phyloP scores from a whole-genome alignment of 2,329 filamentous ascomycete species.

The Cercospora citrullina region DNA sequence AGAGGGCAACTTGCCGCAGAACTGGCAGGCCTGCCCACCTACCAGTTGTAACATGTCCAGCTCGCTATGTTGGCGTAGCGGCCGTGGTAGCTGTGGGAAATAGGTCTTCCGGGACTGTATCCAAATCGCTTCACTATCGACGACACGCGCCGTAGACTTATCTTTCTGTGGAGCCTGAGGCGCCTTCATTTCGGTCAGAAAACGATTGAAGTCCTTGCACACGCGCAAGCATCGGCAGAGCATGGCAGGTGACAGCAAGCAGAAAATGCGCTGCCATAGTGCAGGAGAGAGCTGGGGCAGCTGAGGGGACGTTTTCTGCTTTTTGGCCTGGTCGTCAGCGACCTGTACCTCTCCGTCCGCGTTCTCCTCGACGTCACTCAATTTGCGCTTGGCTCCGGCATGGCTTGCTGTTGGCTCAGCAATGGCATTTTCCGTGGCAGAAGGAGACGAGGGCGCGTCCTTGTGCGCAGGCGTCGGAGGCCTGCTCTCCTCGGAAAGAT shows the following conservation, averaged over 20 bases:
- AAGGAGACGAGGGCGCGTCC: not conserved
- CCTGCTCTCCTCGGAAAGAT: slow-evolving; percentile 32
- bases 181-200: slow-evolving; percentile 31
- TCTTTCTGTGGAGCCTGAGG: slow-evolving; percentile 15
- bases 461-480: slow-evolving; percentile 23
- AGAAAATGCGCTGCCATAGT: slow-evolving; percentile 40
- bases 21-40: slow-evolving; percentile 64
- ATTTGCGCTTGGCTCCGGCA: slow-evolving; percentile 36
- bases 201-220: slow-evolving; percentile 33
- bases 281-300: slow-evolving; percentile 25
- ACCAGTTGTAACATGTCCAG: slow-evolving; percentile 74
- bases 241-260: slow-evolving; percentile 36
- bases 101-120: slow-evolving; percentile 65
- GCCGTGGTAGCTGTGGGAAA: slow-evolving; percentile 67
- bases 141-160: slow-evolving; percentile 32
- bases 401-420: slow-evolving; percentile 8
- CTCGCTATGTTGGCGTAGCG: slow-evolving; percentile 65
- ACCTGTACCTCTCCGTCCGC: slow-evolving; percentile 16
- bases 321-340: slow-evolving; percentile 27
- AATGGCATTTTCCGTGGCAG: not conserved
- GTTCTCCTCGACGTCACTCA: slow-evolving; percentile 24
- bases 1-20: slow-evolving; percentile 56
- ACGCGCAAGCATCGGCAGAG: slow-evolving; percentile 38
- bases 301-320: slow-evolving; percentile 23
- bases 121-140: slow-evolving; percentile 70